Percentiles rank a stretch among this genome's conserved stretches.
Conservation (phyloP, 2,329 filamentous ascomycete species). For the Magnaporthiopsis rhizophila region DNA sequence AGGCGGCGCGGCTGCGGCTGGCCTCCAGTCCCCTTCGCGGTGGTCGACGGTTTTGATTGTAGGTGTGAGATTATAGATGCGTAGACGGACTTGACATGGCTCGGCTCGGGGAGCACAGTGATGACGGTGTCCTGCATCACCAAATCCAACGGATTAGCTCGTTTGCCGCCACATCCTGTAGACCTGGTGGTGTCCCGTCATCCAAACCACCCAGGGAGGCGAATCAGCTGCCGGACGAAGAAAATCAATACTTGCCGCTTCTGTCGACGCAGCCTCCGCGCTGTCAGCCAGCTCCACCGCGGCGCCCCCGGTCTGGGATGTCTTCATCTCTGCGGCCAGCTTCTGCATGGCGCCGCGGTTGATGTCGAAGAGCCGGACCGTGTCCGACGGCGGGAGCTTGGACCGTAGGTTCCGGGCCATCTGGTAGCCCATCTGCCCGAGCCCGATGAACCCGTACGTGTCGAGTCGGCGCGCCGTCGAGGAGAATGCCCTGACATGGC, state of each 20-base stretch:
- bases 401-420: constrained; percentile 56
- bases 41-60: background rate
- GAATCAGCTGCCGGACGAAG: background rate
- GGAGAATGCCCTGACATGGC: constrained; percentile 30
- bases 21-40: background rate
- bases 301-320: constrained; percentile 34
- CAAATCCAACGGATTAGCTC: background rate
- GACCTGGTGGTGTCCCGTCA: no score
- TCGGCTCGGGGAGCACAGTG: constrained; percentile 81
- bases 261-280: constrained; percentile 39
- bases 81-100: constrained; percentile 81
- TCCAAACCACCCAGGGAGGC: no score
- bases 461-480: constrained; percentile 38
- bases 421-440: constrained; percentile 57
- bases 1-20: constrained; percentile 42
- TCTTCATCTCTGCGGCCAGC: constrained; percentile 38
- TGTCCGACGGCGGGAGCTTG: constrained; percentile 43
- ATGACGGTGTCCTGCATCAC: constrained; percentile 67
- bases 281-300: constrained; percentile 34
- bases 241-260: constrained; percentile 40
- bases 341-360: constrained; percentile 39
- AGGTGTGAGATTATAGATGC: constrained; percentile 47
- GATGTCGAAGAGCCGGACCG: constrained; percentile 47
- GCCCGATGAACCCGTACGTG: constrained; percentile 50
- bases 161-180: no score